Evolutionary conservation across 306 rosid genomes (phyloP).

Genomic region (Rosa persica): DNA sequence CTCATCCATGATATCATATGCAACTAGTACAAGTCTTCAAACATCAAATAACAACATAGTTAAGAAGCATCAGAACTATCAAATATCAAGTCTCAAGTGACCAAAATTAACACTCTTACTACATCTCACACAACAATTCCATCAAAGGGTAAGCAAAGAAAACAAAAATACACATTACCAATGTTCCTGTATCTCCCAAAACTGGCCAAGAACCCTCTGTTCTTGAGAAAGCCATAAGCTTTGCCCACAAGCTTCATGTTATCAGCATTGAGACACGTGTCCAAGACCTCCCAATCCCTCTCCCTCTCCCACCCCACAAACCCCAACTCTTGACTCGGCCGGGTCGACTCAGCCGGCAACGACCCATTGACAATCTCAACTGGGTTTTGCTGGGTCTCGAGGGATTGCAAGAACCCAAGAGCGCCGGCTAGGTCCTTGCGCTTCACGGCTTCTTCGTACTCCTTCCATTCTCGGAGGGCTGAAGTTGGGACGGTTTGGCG

Average conservation of each 20-base stretch:
- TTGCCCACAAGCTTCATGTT: slow-evolving; percentile 87
- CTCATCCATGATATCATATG: no score
- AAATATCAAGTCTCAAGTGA: no score
- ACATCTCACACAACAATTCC: background rate
- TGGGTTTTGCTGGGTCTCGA: slow-evolving; percentile 36
- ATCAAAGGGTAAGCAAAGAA: slow-evolving; percentile 6
- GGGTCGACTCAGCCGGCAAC: slow-evolving; percentile 34
- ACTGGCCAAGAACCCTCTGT: slow-evolving; percentile 76
- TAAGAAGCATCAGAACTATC: no score
- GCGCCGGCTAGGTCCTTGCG: slow-evolving; percentile 93
- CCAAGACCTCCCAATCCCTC: slow-evolving; percentile 93
- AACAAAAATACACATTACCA: slow-evolving; percentile 36
- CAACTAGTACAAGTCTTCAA: no score
- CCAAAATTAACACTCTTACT: no score
- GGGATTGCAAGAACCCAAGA: slow-evolving; percentile 62
- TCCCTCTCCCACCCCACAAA: slow-evolving; percentile 68
- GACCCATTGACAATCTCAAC: slow-evolving; percentile 35
- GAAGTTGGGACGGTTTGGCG: slow-evolving; percentile 6
- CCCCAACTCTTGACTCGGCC: slow-evolving; percentile 51
- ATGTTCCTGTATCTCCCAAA: slow-evolving; percentile 89
- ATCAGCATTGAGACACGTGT: slow-evolving; percentile 93
- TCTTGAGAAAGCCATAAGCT: slow-evolving; percentile 72
- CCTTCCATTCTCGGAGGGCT: slow-evolving; percentile 82
- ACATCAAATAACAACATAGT: no score
- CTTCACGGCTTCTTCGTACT: slow-evolving; percentile 90